Evolutionary conservation across 23 red algal genomes (phyloP).

Genomic region (Pyropia haitanensis): DNA sequence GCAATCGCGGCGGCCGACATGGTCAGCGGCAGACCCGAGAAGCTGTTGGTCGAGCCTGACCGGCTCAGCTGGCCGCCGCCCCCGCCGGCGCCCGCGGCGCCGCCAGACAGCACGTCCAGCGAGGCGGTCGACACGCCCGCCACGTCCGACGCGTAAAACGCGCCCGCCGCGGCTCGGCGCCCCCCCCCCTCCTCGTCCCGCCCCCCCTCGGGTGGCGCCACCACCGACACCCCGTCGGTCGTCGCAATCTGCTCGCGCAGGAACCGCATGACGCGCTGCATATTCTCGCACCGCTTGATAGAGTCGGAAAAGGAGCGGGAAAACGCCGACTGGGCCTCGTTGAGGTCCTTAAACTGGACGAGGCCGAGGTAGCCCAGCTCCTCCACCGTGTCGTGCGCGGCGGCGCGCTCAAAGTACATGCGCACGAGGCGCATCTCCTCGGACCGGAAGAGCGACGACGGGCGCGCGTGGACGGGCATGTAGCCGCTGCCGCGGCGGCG

Average conservation of each 20-base stretch:
- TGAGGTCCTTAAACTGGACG: slow-evolving; percentile 91
- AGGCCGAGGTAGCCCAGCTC: slow-evolving; percentile 76
- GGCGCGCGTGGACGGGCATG: no score
- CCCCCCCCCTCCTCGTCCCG: background rate
- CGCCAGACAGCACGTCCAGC: no score
- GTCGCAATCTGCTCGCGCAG: slow-evolving; percentile 42
- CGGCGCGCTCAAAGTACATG: slow-evolving; percentile 85
- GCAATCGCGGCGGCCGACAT: no score
- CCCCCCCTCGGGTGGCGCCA: background rate
- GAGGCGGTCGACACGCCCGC: background rate
- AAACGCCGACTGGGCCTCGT: slow-evolving; percentile 57
- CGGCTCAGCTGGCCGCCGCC: no score
- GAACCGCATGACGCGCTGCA: slow-evolving; percentile 90
- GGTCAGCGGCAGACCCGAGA: background rate
- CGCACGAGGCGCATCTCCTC: slow-evolving; percentile 85
- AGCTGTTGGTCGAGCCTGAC: slow-evolving; percentile 10
- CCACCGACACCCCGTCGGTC: slow-evolving; percentile 8
- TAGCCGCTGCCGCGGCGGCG: no score
- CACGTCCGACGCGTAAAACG: background rate
- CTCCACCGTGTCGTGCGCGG: slow-evolving; percentile 79
- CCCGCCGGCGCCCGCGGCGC: no score
- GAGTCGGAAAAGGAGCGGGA: slow-evolving; percentile 78
- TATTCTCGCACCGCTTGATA: slow-evolving; percentile 78
- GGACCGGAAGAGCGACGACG: slow-evolving; percentile 59
- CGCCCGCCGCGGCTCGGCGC: background rate